Percentiles rank a stretch among this genome's conserved stretches.
Conservation (phyloP, 1,139 yeast species). For the Suhomyces kunorum region DNA sequence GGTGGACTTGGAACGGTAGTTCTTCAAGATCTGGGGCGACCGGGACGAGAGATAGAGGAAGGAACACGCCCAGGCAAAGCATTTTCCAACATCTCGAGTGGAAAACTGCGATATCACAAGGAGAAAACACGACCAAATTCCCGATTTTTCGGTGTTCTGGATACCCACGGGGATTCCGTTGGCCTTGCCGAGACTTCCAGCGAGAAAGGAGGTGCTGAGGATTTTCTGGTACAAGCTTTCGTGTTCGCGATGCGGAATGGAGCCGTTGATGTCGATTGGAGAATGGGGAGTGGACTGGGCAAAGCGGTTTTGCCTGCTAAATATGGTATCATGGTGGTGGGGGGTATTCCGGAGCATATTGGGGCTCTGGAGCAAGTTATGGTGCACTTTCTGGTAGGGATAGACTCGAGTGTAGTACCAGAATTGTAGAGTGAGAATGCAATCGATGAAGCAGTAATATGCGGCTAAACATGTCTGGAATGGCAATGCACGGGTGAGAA, state of each 20-base stretch:
- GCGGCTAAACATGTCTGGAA: slow-evolving; percentile 28
- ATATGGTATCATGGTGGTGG: neutral
- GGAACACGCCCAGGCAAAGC: slow-evolving; percentile 91
- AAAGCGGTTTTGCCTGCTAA: slow-evolving; percentile 14
- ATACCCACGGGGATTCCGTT: too few species aligned
- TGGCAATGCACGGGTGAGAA: slow-evolving; percentile 28
- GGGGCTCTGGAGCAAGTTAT: slow-evolving; percentile 22
- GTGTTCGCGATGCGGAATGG: neutral
- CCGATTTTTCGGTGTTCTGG: neutral
- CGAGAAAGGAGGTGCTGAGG: slow-evolving; percentile 9
- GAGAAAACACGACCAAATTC: neutral
- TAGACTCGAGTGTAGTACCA: slow-evolving; percentile 30
- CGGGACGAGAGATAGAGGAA: slow-evolving; percentile 80
- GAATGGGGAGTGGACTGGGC: slow-evolving; percentile 9
- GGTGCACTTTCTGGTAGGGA: slow-evolving; percentile 21
- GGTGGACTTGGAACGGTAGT: slow-evolving; percentile 33
- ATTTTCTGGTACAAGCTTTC: slow-evolving; percentile 10
- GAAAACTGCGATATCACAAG: slow-evolving; percentile 1
- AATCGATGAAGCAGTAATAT: slow-evolving; percentile 29
- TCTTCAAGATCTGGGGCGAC: slow-evolving; percentile 71
- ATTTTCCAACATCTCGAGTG: slow-evolving; percentile 30
- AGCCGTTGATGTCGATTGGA: slow-evolving; percentile 14
- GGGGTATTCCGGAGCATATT: slow-evolving; percentile 16
- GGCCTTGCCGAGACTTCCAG: slow-evolving; percentile 9
- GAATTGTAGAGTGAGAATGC: slow-evolving; percentile 25